phyloP scores from a whole-genome alignment of 2,329 filamentous ascomycete genomes.

The Colletotrichum aenigma region DNA sequence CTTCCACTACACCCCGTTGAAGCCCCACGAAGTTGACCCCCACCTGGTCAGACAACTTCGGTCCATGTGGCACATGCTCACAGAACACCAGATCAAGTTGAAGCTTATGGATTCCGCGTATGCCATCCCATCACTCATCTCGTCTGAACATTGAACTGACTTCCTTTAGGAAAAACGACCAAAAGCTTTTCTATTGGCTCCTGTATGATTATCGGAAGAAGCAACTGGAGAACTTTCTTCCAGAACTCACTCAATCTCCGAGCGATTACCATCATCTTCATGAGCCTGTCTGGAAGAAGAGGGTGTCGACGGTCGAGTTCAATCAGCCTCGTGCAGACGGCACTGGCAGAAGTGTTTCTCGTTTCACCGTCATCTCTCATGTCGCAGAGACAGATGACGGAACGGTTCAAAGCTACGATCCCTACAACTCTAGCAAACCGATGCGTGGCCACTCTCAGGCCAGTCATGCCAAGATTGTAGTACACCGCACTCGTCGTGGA shows the following conservation, averaged over 20 bases:
- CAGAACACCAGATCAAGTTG: slow-evolving; percentile 71
- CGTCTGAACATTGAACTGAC: slow-evolving; percentile 24
- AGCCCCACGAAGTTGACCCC: slow-evolving; percentile 72
- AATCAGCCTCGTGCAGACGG: slow-evolving; percentile 48
- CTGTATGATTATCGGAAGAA: slow-evolving; percentile 82
- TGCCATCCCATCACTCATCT: background rate
- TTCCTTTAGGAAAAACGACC: slow-evolving; percentile 74
- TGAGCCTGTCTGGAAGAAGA: slow-evolving; percentile 61
- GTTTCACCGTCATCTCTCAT: slow-evolving; percentile 70
- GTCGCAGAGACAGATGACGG: slow-evolving; percentile 55
- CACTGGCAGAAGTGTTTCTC: slow-evolving; percentile 59
- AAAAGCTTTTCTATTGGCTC: slow-evolving; percentile 91
- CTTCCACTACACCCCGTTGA: slow-evolving; percentile 61
- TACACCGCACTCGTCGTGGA: slow-evolving; percentile 56
- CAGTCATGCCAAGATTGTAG: slow-evolving; percentile 69
- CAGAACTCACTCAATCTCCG: slow-evolving; percentile 79
- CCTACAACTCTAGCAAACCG: slow-evolving; percentile 72
- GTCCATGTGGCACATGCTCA: slow-evolving; percentile 88
- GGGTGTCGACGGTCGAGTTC: slow-evolving; percentile 67
- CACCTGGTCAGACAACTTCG: slow-evolving; percentile 86
- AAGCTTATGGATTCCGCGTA: slow-evolving; percentile 54
- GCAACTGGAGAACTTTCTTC: slow-evolving; percentile 85
- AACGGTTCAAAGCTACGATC: slow-evolving; percentile 76
- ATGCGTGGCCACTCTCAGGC: slow-evolving; percentile 50
- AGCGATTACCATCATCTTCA: slow-evolving; percentile 89